phyloP scores from a whole-genome alignment of 2,329 filamentous ascomycete genomes.

The Pseudogymnoascus sp. region DNA sequence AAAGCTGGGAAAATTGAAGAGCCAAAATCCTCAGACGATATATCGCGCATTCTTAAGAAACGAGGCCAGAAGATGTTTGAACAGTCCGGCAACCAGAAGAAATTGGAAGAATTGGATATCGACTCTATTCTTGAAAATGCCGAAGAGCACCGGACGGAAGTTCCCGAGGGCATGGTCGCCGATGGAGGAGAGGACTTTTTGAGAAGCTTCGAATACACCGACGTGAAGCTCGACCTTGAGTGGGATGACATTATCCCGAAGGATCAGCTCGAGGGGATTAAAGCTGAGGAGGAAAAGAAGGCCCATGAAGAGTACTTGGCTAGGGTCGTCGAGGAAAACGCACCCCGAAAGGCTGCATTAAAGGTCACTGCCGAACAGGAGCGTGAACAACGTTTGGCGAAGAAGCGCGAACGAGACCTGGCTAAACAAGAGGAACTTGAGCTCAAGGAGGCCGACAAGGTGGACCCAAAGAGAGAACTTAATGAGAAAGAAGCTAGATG shows the following conservation, averaged over 20 bases:
- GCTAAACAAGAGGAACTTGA: conserved; percentile 64
- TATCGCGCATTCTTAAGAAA: conserved; percentile 92
- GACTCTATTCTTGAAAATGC: conserved; percentile 95
- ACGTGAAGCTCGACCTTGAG: conserved; percentile 93
- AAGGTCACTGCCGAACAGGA: conserved; percentile 52
- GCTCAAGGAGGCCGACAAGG: conserved; percentile 58
- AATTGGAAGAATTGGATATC: conserved; percentile 94
- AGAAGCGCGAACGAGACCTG: conserved; percentile 59
- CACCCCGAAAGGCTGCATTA: conserved; percentile 66
- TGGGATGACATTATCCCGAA: conserved; percentile 99
- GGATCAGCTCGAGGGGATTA: conserved; percentile 82
- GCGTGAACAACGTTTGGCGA: conserved; percentile 55
- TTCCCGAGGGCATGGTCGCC: conserved; percentile 87
- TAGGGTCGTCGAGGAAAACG: conserved; percentile 75
- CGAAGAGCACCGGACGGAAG: conserved; percentile 92
- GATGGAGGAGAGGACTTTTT: conserved; percentile 97
- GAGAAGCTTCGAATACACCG: conserved; percentile 81
- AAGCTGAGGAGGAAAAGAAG: conserved; percentile 78
- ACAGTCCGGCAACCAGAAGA: conserved; percentile 92
- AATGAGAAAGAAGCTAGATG: conserved; percentile 90
- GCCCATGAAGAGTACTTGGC: conserved; percentile 77
- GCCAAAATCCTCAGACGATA: conserved; percentile 86
- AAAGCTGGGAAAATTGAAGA: conserved; percentile 74
- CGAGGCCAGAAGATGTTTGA: conserved; percentile 99
- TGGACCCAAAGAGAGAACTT: conserved; percentile 82